Base-by-base conservation (phyloP, 2,329 filamentous ascomycete genomes). In the Exophiala phaeomuriformis region DNA sequence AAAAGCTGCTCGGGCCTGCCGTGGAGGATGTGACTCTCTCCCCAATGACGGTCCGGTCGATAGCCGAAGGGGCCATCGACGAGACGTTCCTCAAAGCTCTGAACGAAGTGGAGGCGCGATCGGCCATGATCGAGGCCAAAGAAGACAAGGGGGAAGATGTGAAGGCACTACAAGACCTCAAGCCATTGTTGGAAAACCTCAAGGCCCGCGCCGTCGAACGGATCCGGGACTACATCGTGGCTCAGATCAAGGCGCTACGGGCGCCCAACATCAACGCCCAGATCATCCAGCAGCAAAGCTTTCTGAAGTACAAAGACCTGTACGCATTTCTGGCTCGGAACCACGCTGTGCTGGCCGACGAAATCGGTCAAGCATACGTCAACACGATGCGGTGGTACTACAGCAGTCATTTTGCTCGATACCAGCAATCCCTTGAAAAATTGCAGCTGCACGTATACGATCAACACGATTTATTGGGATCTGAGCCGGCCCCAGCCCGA, bases 301-400 rank as follows among this genome's bases (percentile, higher is more conserved):
- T 98, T 63, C 74, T 96, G 46, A 85, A 82, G 63, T 95, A 90
- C 73, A 95, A 88, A 68, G 90, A 95, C 33, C 74, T 96, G 0
- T 98, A 85, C 69, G 78, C 81, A 4, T 98, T 97, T 66, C 77
- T 98, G 32, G 83, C 88, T 55, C 84, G 81, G 62, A 86, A 91
- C 61, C 90, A 97, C 64, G 75, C 86, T 1, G 77, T 81, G n/a
- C 80, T 98, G 4, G 89, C 88, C 5, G 85, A 90, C 49, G 88
- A 98, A 69, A 95, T 98, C 60, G 84, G 84, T 5, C 86, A 89
- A 67, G 93, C 94, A 2, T 98, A 98, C 65, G 85, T 94, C 73
- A 95, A 96, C 68, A 98, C 94, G 0, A 98, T 98, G 89, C 83
- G 90, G 49, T 98, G 93, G 93, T 98, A 98, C 66, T 97, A 97